Percentiles rank a stretch among this genome's conserved stretches.
These are phyloP conservation scores for Vitis vinifera DNA, from an alignment of 164 flowering plant species.

Conservation along the genomic window DNA sequence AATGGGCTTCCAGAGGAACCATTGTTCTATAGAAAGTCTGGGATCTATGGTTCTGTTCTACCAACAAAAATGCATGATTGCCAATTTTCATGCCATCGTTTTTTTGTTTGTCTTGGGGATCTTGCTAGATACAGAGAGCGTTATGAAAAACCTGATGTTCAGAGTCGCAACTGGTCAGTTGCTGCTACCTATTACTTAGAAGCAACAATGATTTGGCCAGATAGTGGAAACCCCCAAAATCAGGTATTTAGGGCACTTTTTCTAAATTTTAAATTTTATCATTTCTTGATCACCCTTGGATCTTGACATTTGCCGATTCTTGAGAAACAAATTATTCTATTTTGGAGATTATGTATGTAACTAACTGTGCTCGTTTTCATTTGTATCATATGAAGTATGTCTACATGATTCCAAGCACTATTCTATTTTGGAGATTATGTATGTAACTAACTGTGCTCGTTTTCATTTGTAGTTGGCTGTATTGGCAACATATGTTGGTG, in stretches of 20 bases:
- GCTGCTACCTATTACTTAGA: conserved; percentile 66
- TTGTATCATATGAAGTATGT: conserved; percentile 17
- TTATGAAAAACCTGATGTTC: conserved; percentile 35
- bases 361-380: conserved; percentile 12
- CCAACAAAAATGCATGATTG: conserved; percentile 34
- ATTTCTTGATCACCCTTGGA: neutral
- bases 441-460: conserved; percentile 8
- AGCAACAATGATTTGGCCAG: conserved; percentile 71
- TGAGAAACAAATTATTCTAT: neutral
- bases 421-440: neutral
- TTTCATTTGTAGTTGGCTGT: conserved; percentile 67
- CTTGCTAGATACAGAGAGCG: conserved; percentile 78
- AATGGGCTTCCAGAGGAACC: conserved; percentile 43
- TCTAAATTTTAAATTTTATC: neutral
- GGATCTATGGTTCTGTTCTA: conserved; percentile 20
- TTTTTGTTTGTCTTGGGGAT: conserved; percentile 78
- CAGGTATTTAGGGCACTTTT: conserved; percentile 46
- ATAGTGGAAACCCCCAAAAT: conserved; percentile 89
- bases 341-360: conserved; percentile 4
- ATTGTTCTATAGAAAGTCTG: conserved; percentile 18
- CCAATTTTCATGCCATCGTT: conserved; percentile 71
- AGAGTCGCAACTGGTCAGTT: conserved; percentile 58
- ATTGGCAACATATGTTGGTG: conserved; percentile 75
- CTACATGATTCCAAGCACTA: neutral
- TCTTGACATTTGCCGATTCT: neutral